Evolutionary conservation across 495 filamentous ascomycete species (phyloP), one percentile per base, ranked within the genome.

Genomic region (Hypomontagnella submonticulosa): DNA sequence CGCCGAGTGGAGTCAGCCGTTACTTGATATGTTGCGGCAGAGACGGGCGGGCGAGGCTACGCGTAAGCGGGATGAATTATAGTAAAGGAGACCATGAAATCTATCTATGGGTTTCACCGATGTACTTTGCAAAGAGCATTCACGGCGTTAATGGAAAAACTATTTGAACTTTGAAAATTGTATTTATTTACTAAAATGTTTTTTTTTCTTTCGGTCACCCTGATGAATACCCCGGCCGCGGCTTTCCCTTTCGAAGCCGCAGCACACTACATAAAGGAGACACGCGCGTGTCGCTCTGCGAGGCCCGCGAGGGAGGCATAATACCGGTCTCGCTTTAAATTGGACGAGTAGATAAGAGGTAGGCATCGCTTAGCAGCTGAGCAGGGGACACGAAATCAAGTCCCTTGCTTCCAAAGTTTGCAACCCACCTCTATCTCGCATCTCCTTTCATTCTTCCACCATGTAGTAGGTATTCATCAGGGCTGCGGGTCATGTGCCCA

Each of bases 391-490:
- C 36, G 36, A 3, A 40, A 4, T 3, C 36, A 40, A 40, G 36
- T 40, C 36, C 36, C 36, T 8, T 40, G 9, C 46, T 27, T 27
- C n/a, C n/a, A n/a, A n/a, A n/a, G n/a, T 27, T 3, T 27, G n/a
- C n/a, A n/a, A 27, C 23, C 23, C 23, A 2, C 23, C 6, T 6
- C 23, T 6, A 27, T 27, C 23, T n/a, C 27, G 44, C 12, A 37
- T 18, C 10, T 15, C 47, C 27, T 12, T 32, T 49, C 18, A 59
- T 66, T 66, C 33, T 60, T 66, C 33, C 62, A 66, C 56, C 62
- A 66, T 60, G 62, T 55, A 66, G 62, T 66, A 66, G 49, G 56
- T 55, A 66, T 66, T 66, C 62, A 66, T 66, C 43, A 66, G 62
- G 62, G 62, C 62, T 18, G 11, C 57, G 38, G 63, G 57, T 67